These are phyloP conservation scores for Aureobasidium sp. DNA, from an alignment of 2,329 filamentous ascomycete genomes.

Conservation along the genomic window DNA sequence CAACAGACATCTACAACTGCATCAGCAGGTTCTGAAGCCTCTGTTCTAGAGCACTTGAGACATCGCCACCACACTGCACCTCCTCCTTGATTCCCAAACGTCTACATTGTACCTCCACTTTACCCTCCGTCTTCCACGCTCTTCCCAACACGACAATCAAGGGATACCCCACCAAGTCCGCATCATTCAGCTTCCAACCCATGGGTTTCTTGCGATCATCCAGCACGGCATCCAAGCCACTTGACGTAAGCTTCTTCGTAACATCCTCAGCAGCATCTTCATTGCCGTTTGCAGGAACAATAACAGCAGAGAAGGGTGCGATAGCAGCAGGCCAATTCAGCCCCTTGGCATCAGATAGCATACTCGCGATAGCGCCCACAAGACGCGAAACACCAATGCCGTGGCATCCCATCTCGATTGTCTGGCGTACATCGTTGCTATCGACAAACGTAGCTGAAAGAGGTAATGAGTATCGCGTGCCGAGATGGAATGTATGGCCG, in stretches of 20 bases:
- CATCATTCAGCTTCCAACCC: slow-evolving; percentile 83
- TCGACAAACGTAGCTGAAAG: slow-evolving; percentile 57
- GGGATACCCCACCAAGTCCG: slow-evolving; percentile 82
- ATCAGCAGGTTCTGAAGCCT: slow-evolving; percentile 45
- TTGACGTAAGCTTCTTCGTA: not conserved
- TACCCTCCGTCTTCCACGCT: slow-evolving; percentile 52
- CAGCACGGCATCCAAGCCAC: slow-evolving; percentile 40
- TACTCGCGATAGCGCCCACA: slow-evolving; percentile 76
- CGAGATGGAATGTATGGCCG: slow-evolving; percentile 91
- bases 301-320: slow-evolving; percentile 71
- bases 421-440: slow-evolving; percentile 36
- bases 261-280: slow-evolving; percentile 16
- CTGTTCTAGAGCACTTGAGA: slow-evolving; percentile 31
- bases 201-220: slow-evolving; percentile 64
- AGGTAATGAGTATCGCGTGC: slow-evolving; percentile 76
- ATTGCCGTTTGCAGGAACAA: slow-evolving; percentile 47
- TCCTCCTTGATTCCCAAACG: slow-evolving; percentile 56
- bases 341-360: slow-evolving; percentile 62
- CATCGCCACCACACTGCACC: slow-evolving; percentile 43
- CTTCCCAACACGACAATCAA: slow-evolving; percentile 73
- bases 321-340: slow-evolving; percentile 84
- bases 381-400: slow-evolving; percentile 90
- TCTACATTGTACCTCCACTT: slow-evolving; percentile 75
- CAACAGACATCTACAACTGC: slow-evolving; percentile 40
- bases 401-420: slow-evolving; percentile 91